A percentile compares a stretch with the other conserved stretches of the same genome.
These are phyloP conservation scores for Rauvolfia tetraphylla DNA, from an alignment of 257 asterid genomes.

Conservation along the genomic window DNA sequence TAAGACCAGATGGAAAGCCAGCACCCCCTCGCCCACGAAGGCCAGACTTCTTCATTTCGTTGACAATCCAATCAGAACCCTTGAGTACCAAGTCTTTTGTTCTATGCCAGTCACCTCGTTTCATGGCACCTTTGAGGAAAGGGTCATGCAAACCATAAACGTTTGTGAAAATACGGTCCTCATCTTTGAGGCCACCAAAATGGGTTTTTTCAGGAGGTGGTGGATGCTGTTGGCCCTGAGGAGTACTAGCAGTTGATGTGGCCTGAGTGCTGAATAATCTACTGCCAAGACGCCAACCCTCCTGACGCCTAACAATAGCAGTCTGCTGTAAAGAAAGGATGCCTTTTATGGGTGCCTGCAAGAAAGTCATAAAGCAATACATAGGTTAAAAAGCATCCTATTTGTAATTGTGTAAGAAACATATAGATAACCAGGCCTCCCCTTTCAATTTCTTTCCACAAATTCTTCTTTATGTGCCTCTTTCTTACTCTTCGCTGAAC, in stretches of 20 bases:
- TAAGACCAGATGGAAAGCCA: conserved; percentile 96
- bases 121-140: conserved; percentile 93
- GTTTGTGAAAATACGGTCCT: conserved; percentile 96
- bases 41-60: conserved; percentile 95
- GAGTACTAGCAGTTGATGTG: conserved; percentile 62
- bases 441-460: neutral
- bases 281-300: conserved; percentile 43
- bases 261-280: conserved; percentile 80
- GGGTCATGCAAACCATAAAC: conserved; percentile 90
- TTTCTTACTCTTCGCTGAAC: neutral
- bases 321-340: conserved; percentile 57
- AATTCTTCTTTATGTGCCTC: neutral
- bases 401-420: neutral
- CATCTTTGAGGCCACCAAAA: conserved; percentile 94
- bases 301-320: conserved; percentile 41
- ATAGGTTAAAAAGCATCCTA: neutral
- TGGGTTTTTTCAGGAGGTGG: conserved; percentile 98
- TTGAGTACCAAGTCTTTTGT: conserved; percentile 89
- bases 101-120: conserved; percentile 97
- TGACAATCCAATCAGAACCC: conserved; percentile 96
- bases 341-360: conserved; percentile 72
- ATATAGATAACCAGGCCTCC: neutral
- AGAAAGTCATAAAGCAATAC: conserved; percentile 14
- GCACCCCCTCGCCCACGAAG: conserved; percentile 99
- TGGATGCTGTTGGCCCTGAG: conserved; percentile 40